Evolutionary conservation across 352 stramenopile genomes (phyloP).

Genomic region (Pythium dissotocum): DNA sequence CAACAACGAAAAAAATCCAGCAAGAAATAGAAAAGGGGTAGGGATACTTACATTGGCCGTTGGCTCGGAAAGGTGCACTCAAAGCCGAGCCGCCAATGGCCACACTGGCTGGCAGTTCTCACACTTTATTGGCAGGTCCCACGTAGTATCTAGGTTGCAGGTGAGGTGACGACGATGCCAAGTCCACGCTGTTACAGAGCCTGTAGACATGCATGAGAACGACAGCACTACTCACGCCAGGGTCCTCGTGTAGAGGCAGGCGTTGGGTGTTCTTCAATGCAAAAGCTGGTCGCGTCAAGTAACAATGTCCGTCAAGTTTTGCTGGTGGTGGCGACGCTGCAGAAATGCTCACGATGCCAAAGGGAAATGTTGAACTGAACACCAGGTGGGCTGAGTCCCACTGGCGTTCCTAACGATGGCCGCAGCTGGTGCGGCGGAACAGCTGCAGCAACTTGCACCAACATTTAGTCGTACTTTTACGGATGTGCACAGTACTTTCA

Average conservation of each 20-base stretch:
- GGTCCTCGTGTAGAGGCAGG: too few species aligned
- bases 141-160: not conserved
- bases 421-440: conserved; percentile 17
- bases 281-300: not conserved
- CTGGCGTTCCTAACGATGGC: not conserved
- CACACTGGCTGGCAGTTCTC: not conserved
- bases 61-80: not conserved
- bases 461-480: conserved; percentile 16
- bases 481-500: not conserved
- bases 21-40: not conserved
- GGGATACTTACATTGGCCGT: too few species aligned
- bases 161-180: too few species aligned
- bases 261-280: not conserved
- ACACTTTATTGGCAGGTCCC: not conserved
- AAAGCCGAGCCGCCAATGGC: not conserved
- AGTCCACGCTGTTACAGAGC: too few species aligned
- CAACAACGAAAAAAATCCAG: not conserved
- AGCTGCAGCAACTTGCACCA: conserved; percentile 26
- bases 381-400: conserved; percentile 13
- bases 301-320: not conserved
- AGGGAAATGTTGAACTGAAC: conserved; percentile 24
- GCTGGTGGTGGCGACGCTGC: not conserved
- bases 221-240: not conserved
- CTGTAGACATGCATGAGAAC: not conserved
- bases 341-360: not conserved